Base-by-base conservation (phyloP, 352 stramenopile genomes). In the Phytopythium litorale region DNA sequence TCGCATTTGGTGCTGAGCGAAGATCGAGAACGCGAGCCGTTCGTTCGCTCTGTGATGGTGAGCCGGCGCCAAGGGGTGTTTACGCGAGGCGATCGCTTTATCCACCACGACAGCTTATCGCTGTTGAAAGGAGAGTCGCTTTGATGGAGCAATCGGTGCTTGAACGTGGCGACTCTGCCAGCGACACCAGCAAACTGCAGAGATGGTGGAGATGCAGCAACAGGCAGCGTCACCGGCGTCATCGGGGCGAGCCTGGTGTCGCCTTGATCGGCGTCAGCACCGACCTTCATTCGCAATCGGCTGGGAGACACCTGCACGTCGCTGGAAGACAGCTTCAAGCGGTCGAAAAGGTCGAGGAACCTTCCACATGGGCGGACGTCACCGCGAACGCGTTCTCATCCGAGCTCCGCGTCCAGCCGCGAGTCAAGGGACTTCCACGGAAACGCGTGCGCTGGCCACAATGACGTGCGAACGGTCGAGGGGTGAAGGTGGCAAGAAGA, bases 51-150 rank as follows among this genome's bases (percentile, higher is more conserved):
- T 19, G 16, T 19, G 16, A 18, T 32, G 5, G 16, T 49, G 42
- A 49, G 42, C 42, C 45, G 45, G 45, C 21, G 45, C 45, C 45
- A 32, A 32, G 18, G 19, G 42, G n/a, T 51, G 45, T 51, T 51
- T 51, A 51, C 45, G n/a, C 21, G 8, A 25, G 0, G 6, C 0
- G 42, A 13, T 25, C 19, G n/a, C 42, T 49, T 49, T 28, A 49
- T 25, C 42, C 42, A 49, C 12, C 19, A 49, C 6, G 19, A n/a
- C 40, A 16, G 19, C 25, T 28, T 28, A 3, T 28, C 25, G 25
- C 18, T 49, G 19, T 15, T 6, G 42, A 49, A 25, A 49, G 13
- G 42, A 11, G 9, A 25, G 18, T 30, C 4, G 11, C 35, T 16
- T 40, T 8, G n/a, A 3, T 9, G 42, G 42, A 49, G 42, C 42